These are phyloP conservation scores for Dioscorea alata DNA, from an alignment of 106 monocot genomes.

Conservation along the genomic window DNA sequence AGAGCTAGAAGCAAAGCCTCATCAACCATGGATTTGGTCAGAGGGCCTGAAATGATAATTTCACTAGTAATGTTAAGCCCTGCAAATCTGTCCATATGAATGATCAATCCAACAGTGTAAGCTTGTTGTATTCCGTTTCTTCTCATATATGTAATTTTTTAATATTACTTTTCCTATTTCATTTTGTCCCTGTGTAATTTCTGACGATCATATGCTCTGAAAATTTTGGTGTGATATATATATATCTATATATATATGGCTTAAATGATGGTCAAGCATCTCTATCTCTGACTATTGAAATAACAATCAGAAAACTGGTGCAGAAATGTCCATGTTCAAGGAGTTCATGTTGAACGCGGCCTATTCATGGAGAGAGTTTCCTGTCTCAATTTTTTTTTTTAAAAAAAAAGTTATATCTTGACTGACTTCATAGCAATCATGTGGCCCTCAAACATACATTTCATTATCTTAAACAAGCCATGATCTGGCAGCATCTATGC, in stretches of 20 bases:
- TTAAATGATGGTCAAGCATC: not conserved
- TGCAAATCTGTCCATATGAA: not conserved
- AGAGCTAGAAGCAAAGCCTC: not conserved
- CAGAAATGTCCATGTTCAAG: too few relatives aligned
- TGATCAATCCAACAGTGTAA: not conserved
- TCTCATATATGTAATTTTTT: not conserved
- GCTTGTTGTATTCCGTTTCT: too few relatives aligned
- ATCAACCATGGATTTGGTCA: not conserved
- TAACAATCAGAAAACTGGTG: too few relatives aligned
- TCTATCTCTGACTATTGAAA: too few relatives aligned
- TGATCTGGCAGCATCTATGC: slow-evolving; percentile 3
- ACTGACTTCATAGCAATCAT: not conserved
- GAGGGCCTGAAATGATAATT: not conserved
- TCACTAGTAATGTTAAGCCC: not conserved
- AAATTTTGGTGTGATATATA: not conserved
- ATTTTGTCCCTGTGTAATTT: not conserved
- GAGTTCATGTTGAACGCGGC: too few relatives aligned
- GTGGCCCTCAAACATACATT: not conserved
- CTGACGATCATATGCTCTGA: not conserved
- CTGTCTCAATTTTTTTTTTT: not conserved
- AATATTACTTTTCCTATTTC: not conserved
- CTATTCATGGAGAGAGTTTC: not conserved
- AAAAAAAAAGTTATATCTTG: not conserved
- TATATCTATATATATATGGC: not conserved
- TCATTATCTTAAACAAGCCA: not conserved